Evolutionary conservation across 139 green algal genomes (phyloP), one percentile per base, ranked within the genome.

Genomic region (Gonium pectorale): DNA sequence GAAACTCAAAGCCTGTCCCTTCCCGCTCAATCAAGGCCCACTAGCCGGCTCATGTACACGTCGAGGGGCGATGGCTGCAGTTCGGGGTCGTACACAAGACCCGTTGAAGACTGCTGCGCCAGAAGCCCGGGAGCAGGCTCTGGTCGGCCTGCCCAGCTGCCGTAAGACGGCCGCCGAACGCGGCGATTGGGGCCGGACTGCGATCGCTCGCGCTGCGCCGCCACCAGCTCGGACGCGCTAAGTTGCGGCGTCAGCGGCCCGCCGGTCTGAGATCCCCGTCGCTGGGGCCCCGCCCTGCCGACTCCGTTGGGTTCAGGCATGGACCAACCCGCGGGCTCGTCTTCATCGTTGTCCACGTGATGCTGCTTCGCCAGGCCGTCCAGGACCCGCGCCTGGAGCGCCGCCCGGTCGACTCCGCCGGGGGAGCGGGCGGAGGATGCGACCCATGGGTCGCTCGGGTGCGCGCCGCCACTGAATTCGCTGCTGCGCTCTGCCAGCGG

Each of bases 361-460:
- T n/a, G n/a, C n/a, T n/a, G n/a, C n/a, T n/a, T n/a, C 1, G 38
- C 59, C 2, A 71, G 40, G 29, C 59, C 59, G 60, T 49, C 41
- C 75, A 82, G 56, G 59, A 82, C 62, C 29, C 75, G 75, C 11
- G 59, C 75, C 75, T 82, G 75, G 40, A 82, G 75, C 29, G 41
- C 17, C 22, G 59, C 22, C 15, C 59, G 59, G n/a, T 62, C 75
- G 40, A 13, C 24, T 17, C 38, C 5, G 7, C 0, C 38, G 24
- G 67, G 38, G 24, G 35, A 37, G 38, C 22, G 29, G 31, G 63
- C 44, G 35, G 63, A 70, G 6, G 35, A 19, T 4, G 63, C 44
- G 63, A 35, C 63, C 63, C 63, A 70, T 3, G 63, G 33, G 63
- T 70, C 63, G 33, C 33, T n/a, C n/a, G n/a, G n/a, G n/a, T n/a